Conservation (phyloP, 2,329 filamentous ascomycete genomes). For the Monilinia fructigena region DNA sequence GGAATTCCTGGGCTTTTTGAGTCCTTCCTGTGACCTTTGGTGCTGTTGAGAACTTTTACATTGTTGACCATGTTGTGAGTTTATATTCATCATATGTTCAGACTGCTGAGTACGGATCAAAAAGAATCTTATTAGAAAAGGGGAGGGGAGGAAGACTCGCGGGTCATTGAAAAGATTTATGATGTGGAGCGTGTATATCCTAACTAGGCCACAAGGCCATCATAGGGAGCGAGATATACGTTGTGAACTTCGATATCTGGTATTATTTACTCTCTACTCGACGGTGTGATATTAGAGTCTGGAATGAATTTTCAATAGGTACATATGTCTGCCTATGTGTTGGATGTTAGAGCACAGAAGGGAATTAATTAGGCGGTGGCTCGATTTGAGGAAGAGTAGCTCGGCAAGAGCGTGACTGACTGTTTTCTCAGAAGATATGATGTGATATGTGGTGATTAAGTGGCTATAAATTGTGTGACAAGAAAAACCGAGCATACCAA, state of each 20-base stretch:
- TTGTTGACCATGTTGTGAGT: background rate
- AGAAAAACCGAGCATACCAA: too few relatives aligned
- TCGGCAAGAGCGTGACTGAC: background rate
- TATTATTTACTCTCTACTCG: background rate
- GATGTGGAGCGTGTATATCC: background rate
- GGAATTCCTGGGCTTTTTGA: background rate
- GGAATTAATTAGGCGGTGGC: too few relatives aligned
- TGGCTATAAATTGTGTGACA: too few relatives aligned
- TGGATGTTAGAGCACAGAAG: too few relatives aligned
- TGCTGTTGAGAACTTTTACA: background rate
- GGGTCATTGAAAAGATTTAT: background rate
- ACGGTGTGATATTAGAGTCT: background rate
- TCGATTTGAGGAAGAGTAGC: background rate
- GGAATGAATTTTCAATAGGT: rapidly evolving
- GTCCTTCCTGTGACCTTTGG: too few relatives aligned
- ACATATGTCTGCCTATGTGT: background rate
- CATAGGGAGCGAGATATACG: background rate
- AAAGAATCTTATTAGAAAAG: background rate
- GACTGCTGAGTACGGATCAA: background rate
- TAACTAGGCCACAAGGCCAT: too few relatives aligned
- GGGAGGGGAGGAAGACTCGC: background rate
- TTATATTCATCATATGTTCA: background rate
- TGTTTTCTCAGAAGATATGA: background rate
- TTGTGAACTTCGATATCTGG: background rate
- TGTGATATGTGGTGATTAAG: background rate